phyloP scores from a whole-genome alignment of 306 rosid species.

The Rosa persica region DNA sequence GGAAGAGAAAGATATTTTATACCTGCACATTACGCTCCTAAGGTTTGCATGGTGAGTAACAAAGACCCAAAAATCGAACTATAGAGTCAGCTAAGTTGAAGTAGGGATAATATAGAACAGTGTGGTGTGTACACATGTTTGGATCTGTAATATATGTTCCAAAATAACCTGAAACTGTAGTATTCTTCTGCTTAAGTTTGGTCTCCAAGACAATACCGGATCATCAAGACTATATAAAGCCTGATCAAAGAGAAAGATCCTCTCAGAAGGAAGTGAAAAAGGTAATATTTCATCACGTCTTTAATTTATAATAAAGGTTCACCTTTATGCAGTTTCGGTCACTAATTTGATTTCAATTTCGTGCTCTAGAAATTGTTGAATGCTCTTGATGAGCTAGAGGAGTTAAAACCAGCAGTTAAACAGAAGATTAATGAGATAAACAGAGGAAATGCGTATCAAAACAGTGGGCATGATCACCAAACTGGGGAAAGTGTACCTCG shows the following conservation, averaged over 20 bases:
- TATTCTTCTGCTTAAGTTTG: conserved; percentile 51
- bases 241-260: conserved; percentile 53
- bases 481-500: not conserved
- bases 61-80: conserved; percentile 1
- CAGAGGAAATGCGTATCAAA: conserved; percentile 39
- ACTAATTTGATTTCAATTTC: conserved; percentile 26
- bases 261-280: conserved; percentile 36
- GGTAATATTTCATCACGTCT: conserved; percentile 35
- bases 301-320: not conserved
- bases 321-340: not conserved
- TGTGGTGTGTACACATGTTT: not conserved
- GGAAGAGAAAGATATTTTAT: conserved; percentile 69
- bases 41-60: conserved; percentile 84
- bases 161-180: not conserved
- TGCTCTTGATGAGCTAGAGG: conserved; percentile 75
- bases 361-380: conserved; percentile 53
- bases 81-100: not conserved
- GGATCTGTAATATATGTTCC: not conserved
- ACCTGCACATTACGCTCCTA: conserved; percentile 82
- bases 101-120: not conserved
- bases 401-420: conserved; percentile 72
- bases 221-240: conserved; percentile 61
- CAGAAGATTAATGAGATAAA: conserved; percentile 53
- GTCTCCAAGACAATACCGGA: conserved; percentile 80
- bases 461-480: not conserved